Evolutionary conservation across 768 basidiomycete genomes (phyloP), one percentile per base, ranked within the genome.

Genomic region (Grammothele lineata): DNA sequence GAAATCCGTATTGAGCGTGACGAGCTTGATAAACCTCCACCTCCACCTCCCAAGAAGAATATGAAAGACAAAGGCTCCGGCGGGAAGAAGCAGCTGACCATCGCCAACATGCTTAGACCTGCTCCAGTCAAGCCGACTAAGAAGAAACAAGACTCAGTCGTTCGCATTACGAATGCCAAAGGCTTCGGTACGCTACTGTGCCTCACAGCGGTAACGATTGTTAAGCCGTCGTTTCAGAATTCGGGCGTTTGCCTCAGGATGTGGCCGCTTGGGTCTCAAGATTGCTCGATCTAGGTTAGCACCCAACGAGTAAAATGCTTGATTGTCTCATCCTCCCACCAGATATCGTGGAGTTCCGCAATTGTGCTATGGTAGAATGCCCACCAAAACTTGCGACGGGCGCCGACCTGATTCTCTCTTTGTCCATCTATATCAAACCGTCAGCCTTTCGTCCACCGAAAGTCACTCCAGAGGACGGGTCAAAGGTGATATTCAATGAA

Each of bases 321-420:
- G 3, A 10, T 26, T 4, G 12, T 36, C 12, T 17, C 9, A 24
- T 12, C 30, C 4, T 8, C 14, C 15, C n/a, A 32, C 19, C 47
- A 85, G 87, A 71, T 22, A 71, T 88, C 43, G 70, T 88, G 26
- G 78, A 84, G 50, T 80, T 90, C 56, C 75, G 74, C 35, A 78
- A 78, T 1, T 77, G 78, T 35, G 81, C 80, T 17, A 83, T 92
- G 71, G 75, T 87, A 14, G 90, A 92, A 55, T 90, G 88, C 57
- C 87, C 87, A 0, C 66, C 75, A 30, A 73, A 68, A 43, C 74
- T 95, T 4, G 73, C 80, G 12, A 83, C 87, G 6, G 93, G 92
- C 4, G 77, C 78, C 17, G 82, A 83, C 48, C 74, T 96, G 54
- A 80, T 92, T 40, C 73, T 94, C 18, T 84, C 87, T 4, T 69